Base-by-base conservation (phyloP, 139 green algal genomes). In the Trebouxia sp. region DNA sequence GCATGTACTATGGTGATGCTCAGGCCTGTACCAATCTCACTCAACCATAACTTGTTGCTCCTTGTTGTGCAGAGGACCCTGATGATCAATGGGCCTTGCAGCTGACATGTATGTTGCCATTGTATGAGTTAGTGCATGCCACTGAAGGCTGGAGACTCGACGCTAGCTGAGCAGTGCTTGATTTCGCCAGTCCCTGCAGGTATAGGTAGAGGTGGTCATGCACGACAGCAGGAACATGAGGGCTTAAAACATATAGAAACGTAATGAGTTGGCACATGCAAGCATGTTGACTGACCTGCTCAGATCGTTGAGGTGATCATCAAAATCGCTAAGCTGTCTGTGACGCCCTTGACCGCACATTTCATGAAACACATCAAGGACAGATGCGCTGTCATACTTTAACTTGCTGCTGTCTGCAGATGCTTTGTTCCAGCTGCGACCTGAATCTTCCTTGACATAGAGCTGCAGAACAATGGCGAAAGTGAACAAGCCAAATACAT, bases 241-340 rank as follows among this genome's bases (percentile, higher is more conserved):
- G n/a, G n/a, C n/a, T 17, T 1, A 58, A 17, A 58, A 58, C 50
- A 38, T 38, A 17, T 4, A 32, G 20, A 69, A 20, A 30, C 11
- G 4, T 24, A 30, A 37, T 76, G 24, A 35, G 17, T 20, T 32
- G 17, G 38, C 39, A 50, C 56, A 69, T 22, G 22, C 41, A 24
- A 12, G 7, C 38, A 20, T 32, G 32, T 20, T 43, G 58, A 24
- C 50, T 45, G 9, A 85, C 81, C 58, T 69, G 43, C 50, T 50
- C 30, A 81, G 10, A 37, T 88, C 84, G 22, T 89, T 84, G 9
- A 90, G 62, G 62, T 90, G 86, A 28, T 91, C 87, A 62, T 92
- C 88, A 84, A 90, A 92, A 51, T 92, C 88, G 1, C 43, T 30
- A 26, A 92, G 51, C 37, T 42, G 26, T 6, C 55, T 42, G 65